These are phyloP conservation scores for Cucumis melo DNA, from an alignment of 306 rosid species.

Conservation along the genomic window DNA sequence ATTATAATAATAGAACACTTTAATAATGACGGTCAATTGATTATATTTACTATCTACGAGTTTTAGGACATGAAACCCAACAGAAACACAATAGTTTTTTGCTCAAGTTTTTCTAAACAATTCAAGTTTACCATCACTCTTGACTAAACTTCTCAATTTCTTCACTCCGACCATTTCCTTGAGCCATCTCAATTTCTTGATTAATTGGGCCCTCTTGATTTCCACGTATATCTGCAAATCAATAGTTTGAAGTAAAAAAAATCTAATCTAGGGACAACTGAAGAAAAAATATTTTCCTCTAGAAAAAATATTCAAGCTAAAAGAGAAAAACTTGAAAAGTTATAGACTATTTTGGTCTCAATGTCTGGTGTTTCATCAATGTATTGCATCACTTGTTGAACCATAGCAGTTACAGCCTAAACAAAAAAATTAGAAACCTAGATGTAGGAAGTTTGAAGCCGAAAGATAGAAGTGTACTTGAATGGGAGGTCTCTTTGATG, in stretches of 20 bases:
- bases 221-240: slow-evolving; percentile 64
- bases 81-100: too few species aligned
- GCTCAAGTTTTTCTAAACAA: too few species aligned
- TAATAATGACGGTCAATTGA: too few species aligned
- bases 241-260: background rate
- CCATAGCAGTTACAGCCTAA: slow-evolving; percentile 42
- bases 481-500: background rate
- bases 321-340: slow-evolving; percentile 38
- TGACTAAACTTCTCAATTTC: too few species aligned
- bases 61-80: too few species aligned
- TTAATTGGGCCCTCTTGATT: slow-evolving; percentile 68
- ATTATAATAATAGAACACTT: too few species aligned
- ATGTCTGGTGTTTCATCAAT: slow-evolving; percentile 74
- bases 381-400: slow-evolving; percentile 90
- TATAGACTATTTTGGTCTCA: slow-evolving; percentile 63
- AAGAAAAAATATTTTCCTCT: background rate
- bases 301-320: background rate
- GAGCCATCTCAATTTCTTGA: slow-evolving; percentile 72
- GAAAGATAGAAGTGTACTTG: background rate
- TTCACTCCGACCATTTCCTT: too few species aligned
- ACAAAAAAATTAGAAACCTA: background rate
- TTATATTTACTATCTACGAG: too few species aligned
- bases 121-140: too few species aligned
- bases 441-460: background rate
- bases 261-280: background rate